Evolutionary conservation across 2,329 filamentous ascomycete species (phyloP).

Genomic region (Verticillium dahliae): DNA sequence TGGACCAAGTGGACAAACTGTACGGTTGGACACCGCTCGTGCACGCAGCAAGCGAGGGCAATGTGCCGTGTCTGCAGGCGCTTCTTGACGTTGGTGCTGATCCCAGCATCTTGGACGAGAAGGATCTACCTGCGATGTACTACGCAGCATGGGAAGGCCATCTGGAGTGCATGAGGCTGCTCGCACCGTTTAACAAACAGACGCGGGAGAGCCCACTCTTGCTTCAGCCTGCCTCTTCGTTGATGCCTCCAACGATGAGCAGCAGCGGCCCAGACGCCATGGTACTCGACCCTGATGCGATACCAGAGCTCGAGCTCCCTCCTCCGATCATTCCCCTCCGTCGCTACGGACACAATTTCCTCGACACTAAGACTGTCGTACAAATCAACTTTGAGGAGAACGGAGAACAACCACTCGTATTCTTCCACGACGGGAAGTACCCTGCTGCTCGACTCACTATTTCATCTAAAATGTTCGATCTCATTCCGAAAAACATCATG

Average conservation of each 20-base stretch:
- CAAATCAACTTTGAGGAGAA: constrained; percentile 82
- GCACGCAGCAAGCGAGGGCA: constrained; percentile 93
- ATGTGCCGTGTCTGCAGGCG: constrained; percentile 78
- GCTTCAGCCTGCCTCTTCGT: constrained; percentile 28
- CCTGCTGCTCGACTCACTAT: constrained; percentile 92
- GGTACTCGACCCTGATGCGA: constrained; percentile 75
- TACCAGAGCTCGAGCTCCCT: constrained; percentile 84
- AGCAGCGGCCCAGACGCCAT: constrained; percentile 51
- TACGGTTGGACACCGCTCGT: constrained; percentile 97
- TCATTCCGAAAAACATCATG: constrained; percentile 94
- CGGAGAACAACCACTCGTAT: constrained; percentile 72
- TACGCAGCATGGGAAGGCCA: constrained; percentile 98
- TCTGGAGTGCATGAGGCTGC: constrained; percentile 84
- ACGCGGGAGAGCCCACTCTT: constrained; percentile 36
- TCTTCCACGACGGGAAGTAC: constrained; percentile 96
- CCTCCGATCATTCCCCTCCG: constrained; percentile 93
- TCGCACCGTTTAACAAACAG: constrained; percentile 52
- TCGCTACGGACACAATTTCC: constrained; percentile 95
- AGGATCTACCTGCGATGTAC: constrained; percentile 89
- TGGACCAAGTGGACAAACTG: constrained; percentile 89
- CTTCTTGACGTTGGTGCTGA: constrained; percentile 75
- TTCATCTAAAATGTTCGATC: constrained; percentile 89
- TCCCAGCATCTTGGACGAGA: constrained; percentile 79
- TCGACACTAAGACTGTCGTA: constrained; percentile 94
- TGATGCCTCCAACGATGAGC: constrained; percentile 35